Evolutionary conservation across 345 rosid genomes (phyloP), one percentile per base, ranked within the genome.

Genomic region (Jatropha curcas): DNA sequence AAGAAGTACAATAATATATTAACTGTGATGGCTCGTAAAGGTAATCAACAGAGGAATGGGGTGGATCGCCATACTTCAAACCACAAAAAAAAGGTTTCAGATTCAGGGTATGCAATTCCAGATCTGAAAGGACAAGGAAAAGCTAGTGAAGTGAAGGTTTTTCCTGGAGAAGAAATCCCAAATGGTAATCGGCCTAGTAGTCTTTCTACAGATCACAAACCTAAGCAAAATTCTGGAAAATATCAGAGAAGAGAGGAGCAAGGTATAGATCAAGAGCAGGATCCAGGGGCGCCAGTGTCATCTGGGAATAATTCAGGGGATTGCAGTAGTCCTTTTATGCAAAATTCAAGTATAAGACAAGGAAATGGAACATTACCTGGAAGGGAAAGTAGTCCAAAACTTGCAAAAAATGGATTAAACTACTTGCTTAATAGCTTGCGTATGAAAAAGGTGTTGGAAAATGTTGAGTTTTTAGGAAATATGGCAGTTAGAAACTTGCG

Each of bases 31-130:
- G 96, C 98, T 77, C 91, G 97, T 51, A 90, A 88, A 83, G 85
- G 90, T 71, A 94, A 80, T 76, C 92, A 88, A 27, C 97, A 83
- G 83, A 90, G 85, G 87, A 87, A 88, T 86, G 94, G 93, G 65
- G 66, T 88, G 68, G 86, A 86, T 72, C 84, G 76, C 65, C 83
- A 86, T 53, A 55, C 84, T 41, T 81, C 87, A 68, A 88, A 74
- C 64, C 82, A 61, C 72, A 86, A 81, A 71, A 85, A 78, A 76
- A 92, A 70, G 74, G 83, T 83, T 72, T 65, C 85, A 53, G 90
- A 84, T 41, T 82, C 87, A 39, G 79, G 79, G 46, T 17, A 46
- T 68, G 79, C 71, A 46, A n/a, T 74, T 41, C 70, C 77, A 0
- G 81, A 81, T 72, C 57, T 34, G 52, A 86, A 85, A 71, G 84